phyloP scores from a whole-genome alignment of 768 basidiomycete genomes.

The Lentinula sp. region DNA sequence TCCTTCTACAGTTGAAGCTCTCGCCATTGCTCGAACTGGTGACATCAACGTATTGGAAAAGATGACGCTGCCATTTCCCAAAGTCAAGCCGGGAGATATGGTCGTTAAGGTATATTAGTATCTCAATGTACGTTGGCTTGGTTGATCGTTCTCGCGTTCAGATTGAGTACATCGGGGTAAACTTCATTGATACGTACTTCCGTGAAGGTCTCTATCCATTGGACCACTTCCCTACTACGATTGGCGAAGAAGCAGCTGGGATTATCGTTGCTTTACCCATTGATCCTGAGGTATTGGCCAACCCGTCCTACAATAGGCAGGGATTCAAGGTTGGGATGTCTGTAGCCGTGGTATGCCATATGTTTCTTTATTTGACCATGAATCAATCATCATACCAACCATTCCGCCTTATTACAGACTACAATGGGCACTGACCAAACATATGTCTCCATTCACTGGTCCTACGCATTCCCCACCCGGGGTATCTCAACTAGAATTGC shows the following conservation, averaged over 20 bases:
- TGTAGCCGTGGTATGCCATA: constrained; percentile 64
- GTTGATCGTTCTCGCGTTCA: neutral
- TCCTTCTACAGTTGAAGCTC: neutral
- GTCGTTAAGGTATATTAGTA: neutral
- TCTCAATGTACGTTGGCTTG: neutral
- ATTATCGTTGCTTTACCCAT: constrained; percentile 70
- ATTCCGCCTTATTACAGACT: constrained; percentile 26
- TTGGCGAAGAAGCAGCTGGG: constrained; percentile 81
- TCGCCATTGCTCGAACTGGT: neutral
- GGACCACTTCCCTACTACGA: constrained; percentile 50
- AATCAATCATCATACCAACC: neutral
- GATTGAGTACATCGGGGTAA: constrained; percentile 46
- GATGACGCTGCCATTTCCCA: neutral
- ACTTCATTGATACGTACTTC: constrained; percentile 85
- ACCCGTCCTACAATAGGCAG: constrained; percentile 58
- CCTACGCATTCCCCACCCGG: constrained; percentile 55
- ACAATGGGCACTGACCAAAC: constrained; percentile 55
- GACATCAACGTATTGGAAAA: neutral
- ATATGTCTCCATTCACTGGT: constrained; percentile 64
- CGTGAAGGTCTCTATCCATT: constrained; percentile 64
- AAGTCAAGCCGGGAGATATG: neutral
- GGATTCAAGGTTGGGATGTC: constrained; percentile 63
- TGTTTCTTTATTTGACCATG: neutral
- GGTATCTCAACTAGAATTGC: constrained; percentile 54
- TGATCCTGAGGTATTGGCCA: constrained; percentile 50